These are phyloP conservation scores for Globisporangium recalcitrans DNA, from an alignment of 352 stramenopile species.

Conservation along the genomic window DNA sequence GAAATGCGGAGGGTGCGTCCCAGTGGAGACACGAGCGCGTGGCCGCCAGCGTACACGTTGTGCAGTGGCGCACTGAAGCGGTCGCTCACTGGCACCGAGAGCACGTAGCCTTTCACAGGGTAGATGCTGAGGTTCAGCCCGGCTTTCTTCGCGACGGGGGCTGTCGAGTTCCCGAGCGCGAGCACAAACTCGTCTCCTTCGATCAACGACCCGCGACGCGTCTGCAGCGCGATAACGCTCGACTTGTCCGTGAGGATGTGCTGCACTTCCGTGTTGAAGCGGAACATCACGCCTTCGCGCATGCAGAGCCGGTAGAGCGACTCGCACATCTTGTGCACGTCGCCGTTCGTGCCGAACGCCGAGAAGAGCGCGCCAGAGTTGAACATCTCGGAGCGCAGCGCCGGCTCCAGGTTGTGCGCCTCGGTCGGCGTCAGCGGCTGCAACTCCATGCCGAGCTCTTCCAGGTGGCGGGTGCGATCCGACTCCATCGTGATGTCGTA, in stretches of 20 bases:
- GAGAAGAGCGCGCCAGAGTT: slow-evolving; percentile 66
- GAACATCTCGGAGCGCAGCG: slow-evolving; percentile 53
- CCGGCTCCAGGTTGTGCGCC: slow-evolving; percentile 64
- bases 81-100: slow-evolving; percentile 72
- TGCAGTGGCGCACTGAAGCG: slow-evolving; percentile 58
- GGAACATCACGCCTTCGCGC: slow-evolving; percentile 85
- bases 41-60: slow-evolving; percentile 80
- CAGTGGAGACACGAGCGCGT: slow-evolving; percentile 71
- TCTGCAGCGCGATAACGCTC: slow-evolving; percentile 76
- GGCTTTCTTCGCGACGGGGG: slow-evolving; percentile 53
- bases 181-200: slow-evolving; percentile 86
- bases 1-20: slow-evolving; percentile 71
- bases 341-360: slow-evolving; percentile 77
- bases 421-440: slow-evolving; percentile 50
- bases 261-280: slow-evolving; percentile 79
- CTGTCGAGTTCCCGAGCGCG: slow-evolving; percentile 74
- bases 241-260: slow-evolving; percentile 76
- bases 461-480: slow-evolving; percentile 62
- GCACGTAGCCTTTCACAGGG: slow-evolving; percentile 80
- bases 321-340: slow-evolving; percentile 87
- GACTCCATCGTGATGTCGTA: slow-evolving; percentile 68
- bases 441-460: slow-evolving; percentile 76
- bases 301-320: slow-evolving; percentile 75
- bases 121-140: slow-evolving; percentile 80
- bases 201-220: slow-evolving; percentile 71